Conservation (phyloP, 768 basidiomycete genomes). For the Tulasnella calospora region DNA sequence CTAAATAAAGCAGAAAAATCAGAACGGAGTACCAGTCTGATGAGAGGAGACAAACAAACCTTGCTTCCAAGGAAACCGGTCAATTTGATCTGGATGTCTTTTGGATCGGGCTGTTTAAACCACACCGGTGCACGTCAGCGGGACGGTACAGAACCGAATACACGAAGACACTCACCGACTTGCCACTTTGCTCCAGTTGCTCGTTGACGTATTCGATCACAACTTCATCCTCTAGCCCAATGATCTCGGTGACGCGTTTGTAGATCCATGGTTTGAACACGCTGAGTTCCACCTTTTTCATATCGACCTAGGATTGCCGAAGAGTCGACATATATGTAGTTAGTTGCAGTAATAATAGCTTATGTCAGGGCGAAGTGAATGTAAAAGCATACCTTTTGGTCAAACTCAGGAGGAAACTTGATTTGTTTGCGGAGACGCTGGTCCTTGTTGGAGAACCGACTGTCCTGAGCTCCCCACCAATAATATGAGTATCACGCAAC, state of each 20-base stretch:
- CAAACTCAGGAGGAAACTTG: constrained; percentile 87
- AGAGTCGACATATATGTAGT: not conserved
- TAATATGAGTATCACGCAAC: constrained; percentile 38
- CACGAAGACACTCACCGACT: constrained; percentile 56
- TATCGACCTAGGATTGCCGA: constrained; percentile 61
- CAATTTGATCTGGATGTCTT: constrained; percentile 91
- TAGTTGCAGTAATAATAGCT: too few relatives aligned
- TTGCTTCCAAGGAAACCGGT: constrained; percentile 88
- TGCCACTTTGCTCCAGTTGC: constrained; percentile 76
- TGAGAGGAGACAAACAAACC: constrained; percentile 17
- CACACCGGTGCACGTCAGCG: not conserved
- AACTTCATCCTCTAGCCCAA: constrained; percentile 95
- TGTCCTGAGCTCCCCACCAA: constrained; percentile 76
- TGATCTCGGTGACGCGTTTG: constrained; percentile 82
- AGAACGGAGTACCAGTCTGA: not conserved
- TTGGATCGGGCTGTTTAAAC: constrained; percentile 71
- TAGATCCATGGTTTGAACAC: constrained; percentile 96
- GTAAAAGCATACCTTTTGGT: constrained; percentile 60
- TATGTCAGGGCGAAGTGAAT: not conserved
- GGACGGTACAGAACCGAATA: not conserved
- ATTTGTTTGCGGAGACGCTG: constrained; percentile 78
- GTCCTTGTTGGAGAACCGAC: constrained; percentile 93
- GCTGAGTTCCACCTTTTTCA: constrained; percentile 87
- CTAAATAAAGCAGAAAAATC: not conserved
- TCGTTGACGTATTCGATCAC: constrained; percentile 96